These are phyloP conservation scores for Coniochaeta hoffmannii DNA, from an alignment of 2,329 filamentous ascomycete species.

Conservation along the genomic window DNA sequence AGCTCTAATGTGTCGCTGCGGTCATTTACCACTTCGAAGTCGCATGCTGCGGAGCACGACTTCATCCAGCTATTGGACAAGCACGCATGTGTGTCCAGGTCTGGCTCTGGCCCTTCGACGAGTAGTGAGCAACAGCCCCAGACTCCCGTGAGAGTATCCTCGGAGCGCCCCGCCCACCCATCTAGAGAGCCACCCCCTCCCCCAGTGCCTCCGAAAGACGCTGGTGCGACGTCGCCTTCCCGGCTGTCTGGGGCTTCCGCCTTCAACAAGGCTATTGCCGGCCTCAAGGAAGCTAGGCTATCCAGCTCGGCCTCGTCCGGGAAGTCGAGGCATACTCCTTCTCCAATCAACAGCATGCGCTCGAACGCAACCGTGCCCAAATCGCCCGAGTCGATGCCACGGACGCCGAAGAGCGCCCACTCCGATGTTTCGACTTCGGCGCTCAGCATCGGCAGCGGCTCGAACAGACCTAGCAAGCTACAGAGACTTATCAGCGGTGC, in stretches of 20 bases:
- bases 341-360: slow-evolving; percentile 12
- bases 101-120: not conserved
- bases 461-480: slow-evolving; percentile 29
- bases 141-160: slow-evolving; percentile 1
- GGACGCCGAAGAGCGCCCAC: slow-evolving; percentile 18
- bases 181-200: slow-evolving; percentile 21
- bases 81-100: not conserved
- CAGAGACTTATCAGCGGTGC: slow-evolving; percentile 30
- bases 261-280: not conserved
- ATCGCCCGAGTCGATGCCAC: slow-evolving; percentile 16
- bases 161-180: slow-evolving; percentile 1
- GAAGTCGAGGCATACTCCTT: slow-evolving; percentile 13
- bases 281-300: slow-evolving; percentile 2
- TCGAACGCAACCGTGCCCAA: slow-evolving; percentile 9
- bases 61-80: slow-evolving; percentile 8
- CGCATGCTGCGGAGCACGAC: slow-evolving; percentile 18
- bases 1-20: slow-evolving; percentile 52
- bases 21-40: slow-evolving; percentile 35
- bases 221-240: slow-evolving; percentile 5
- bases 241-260: not conserved
- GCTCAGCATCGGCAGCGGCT: slow-evolving; percentile 25
- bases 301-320: slow-evolving; percentile 4
- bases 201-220: slow-evolving; percentile 28
- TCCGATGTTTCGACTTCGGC: slow-evolving; percentile 22
- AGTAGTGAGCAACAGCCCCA: slow-evolving; percentile 9